Conservation (phyloP, 2,329 filamentous ascomycete genomes). For the Pseudogymnoascus sp. region DNA sequence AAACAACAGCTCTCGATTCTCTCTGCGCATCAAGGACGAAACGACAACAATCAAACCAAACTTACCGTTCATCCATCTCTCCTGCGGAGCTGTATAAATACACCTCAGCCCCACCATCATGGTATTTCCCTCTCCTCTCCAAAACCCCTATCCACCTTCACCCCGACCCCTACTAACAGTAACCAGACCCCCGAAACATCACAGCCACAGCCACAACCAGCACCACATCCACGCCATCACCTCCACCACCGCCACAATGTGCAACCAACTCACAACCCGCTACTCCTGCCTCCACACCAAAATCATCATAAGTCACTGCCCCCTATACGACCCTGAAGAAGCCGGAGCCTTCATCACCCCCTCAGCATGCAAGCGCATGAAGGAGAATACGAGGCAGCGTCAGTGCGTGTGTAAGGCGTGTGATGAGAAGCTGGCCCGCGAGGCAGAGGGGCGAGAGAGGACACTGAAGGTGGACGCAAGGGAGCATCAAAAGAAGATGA, state of each 20-base stretch:
- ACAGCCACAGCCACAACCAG: too few relatives aligned
- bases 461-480: background rate
- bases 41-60: background rate
- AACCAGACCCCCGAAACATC: background rate
- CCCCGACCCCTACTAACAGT: background rate
- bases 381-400: background rate
- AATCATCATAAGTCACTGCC: background rate
- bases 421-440: background rate
- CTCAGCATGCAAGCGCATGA: background rate
- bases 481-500: background rate
- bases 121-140: background rate
- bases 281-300: background rate
- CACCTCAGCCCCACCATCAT: background rate
- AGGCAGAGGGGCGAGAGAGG: background rate
- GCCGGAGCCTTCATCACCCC: background rate
- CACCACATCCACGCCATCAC: background rate
- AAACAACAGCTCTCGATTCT: background rate
- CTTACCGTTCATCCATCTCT: background rate
- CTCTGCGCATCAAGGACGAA: background rate
- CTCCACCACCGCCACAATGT: background rate
- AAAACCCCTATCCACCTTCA: background rate
- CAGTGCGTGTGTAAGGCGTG: background rate
- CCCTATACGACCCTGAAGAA: background rate
- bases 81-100: background rate
- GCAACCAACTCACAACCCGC: background rate